Percentiles rank a stretch among this genome's conserved stretches.
These are phyloP conservation scores for Mucor plumbeus DNA, from an alignment of 371 early-diverging fungal species.

Conservation along the genomic window DNA sequence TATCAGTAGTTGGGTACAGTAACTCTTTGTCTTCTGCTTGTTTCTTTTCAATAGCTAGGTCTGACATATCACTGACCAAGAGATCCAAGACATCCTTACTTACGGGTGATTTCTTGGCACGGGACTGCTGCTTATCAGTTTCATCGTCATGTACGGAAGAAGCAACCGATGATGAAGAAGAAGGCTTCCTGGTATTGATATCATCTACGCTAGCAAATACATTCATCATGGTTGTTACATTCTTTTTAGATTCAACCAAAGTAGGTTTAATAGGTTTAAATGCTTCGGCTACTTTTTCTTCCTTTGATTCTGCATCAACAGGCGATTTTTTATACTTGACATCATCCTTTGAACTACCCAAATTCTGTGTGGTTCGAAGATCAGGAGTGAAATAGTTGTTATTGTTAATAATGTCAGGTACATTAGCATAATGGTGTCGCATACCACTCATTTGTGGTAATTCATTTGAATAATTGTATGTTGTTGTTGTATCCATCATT, in stretches of 20 bases:
- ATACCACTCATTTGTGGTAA: conserved; percentile 22
- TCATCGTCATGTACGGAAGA: neutral
- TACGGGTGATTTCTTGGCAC: conserved; percentile 18
- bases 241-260: conserved; percentile 37
- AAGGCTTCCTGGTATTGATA: neutral
- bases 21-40: neutral
- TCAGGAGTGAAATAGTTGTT: conserved; percentile 35
- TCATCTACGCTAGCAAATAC: conserved; percentile 26
- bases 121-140: neutral
- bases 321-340: conserved; percentile 5
- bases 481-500: conserved; percentile 13
- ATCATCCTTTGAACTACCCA: conserved; percentile 29
- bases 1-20: conserved; percentile 18
- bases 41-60: neutral
- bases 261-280: conserved; percentile 30
- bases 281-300: conserved; percentile 23
- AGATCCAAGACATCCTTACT: conserved; percentile 25
- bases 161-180: neutral
- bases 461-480: neutral
- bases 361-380: conserved; percentile 40
- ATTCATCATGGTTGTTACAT: conserved; percentile 40
- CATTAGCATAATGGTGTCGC: conserved; percentile 40
- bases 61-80: conserved; percentile 8
- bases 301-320: conserved; percentile 16
- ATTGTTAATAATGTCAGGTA: conserved; percentile 29